Evolutionary conservation across 306 rosid species (phyloP).

Genomic region (Fragaria iinumae): DNA sequence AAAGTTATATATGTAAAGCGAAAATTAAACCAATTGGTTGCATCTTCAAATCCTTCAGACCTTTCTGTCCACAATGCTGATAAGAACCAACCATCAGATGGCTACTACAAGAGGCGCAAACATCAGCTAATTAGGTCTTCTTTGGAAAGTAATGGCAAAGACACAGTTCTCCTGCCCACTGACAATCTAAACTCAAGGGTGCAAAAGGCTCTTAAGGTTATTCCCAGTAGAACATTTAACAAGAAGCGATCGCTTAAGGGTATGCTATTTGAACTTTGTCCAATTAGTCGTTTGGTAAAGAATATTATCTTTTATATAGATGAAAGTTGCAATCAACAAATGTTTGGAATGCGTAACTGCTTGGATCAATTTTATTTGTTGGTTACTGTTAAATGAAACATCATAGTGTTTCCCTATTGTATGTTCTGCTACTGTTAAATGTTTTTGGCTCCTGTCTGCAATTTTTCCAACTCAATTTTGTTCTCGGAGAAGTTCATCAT

Average conservation of each 20-base stretch:
- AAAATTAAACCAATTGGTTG: conserved; percentile 86
- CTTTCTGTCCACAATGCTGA: conserved; percentile 40
- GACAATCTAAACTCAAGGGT: conserved; percentile 38
- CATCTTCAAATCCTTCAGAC: conserved; percentile 61
- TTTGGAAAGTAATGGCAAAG: conserved; percentile 47
- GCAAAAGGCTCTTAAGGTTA: conserved; percentile 42
- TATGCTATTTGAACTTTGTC: conserved; percentile 42
- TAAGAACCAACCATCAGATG: conserved; percentile 56
- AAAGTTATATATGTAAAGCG: conserved; percentile 68
- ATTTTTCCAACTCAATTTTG: not conserved
- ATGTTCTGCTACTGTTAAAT: not conserved
- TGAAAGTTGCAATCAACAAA: not conserved
- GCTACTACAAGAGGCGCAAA: conserved; percentile 83
- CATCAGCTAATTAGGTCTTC: conserved; percentile 79
- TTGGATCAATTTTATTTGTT: conserved; percentile 1
- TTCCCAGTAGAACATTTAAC: conserved; percentile 48
- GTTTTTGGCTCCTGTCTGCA: not conserved
- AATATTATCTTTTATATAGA: conserved; percentile 3
- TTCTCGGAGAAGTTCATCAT: not conserved
- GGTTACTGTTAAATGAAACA: conserved; percentile 1
- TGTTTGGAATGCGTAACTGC: conserved; percentile 2
- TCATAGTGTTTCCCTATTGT: not conserved
- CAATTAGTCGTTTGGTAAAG: not conserved
- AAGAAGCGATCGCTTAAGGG: conserved; percentile 66
- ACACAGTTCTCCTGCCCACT: conserved; percentile 39